Base-by-base conservation (phyloP, 179 eudicot genomes). In the Drosera spatulata region DNA sequence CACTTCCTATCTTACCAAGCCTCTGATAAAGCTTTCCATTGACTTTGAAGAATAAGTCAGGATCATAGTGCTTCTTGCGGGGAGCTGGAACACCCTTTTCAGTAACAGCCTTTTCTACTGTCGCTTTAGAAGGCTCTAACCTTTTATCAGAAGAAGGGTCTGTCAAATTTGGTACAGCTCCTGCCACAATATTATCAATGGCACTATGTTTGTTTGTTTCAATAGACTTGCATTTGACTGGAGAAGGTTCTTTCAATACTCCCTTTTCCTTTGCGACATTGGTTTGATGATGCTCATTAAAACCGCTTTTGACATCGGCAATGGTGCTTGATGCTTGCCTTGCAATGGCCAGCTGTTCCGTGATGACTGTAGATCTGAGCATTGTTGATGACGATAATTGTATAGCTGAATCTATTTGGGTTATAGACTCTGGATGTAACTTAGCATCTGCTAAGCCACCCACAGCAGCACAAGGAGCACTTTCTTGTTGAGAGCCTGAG, bases 1-100 rank as follows among this genome's bases (percentile, higher is more conserved):
- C 99, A 64, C 87, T 85, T 51, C 99, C 97, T 71, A 93, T 89
- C 85, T 93, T 93, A 57, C 99, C 99, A 71, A 93, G 97, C 75
- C 95, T 86, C 61, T 93, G 99, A 66, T 93, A 93, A 58, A 84
- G 82, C 71, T 93, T 89, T 61, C 95, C 97, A 61, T 83, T 89
- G 22, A 93, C 99, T 77, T 93, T 93, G 65, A 93, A 86, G 75
- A 86, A 89, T 75, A 77, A 61, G 55, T 89, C 95, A 49, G 97
- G 85, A 76, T 89, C 95, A 81, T 85, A 75, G 68, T 69, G 76
- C 69, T 72, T 80, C 80, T 81, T 93, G 55, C 84, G 90, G 55
- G 88, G 67, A 8, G 82, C 77, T 51, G 71, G 47, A 42, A 78
- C 61, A 33, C 68, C 73, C 69, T 78, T 82, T 65, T 74, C 73